Evolutionary conservation across 2,329 filamentous ascomycete species (phyloP).

Genomic region (Chrysosporium queenslandicum): DNA sequence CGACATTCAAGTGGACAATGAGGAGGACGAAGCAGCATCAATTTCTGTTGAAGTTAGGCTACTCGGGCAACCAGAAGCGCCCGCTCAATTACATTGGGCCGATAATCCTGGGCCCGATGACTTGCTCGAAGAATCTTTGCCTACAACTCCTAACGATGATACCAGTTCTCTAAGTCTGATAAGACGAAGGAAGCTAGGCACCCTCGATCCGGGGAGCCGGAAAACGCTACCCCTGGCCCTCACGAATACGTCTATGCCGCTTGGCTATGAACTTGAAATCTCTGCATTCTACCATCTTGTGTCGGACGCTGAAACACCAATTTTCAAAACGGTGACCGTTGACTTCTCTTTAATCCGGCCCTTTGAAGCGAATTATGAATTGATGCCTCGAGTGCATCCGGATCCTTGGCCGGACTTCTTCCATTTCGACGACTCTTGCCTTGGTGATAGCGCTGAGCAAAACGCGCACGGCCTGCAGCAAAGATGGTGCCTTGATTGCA

Average conservation of each 20-base stretch:
- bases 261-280: slow-evolving; percentile 59
- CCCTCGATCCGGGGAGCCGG: slow-evolving; percentile 27
- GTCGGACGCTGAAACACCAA: slow-evolving; percentile 68
- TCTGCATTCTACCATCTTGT: slow-evolving; percentile 67
- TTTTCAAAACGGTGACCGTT: slow-evolving; percentile 61
- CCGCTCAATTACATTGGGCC: slow-evolving; percentile 40
- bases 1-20: slow-evolving; percentile 62
- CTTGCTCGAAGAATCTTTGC: slow-evolving; percentile 19
- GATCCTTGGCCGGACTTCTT: slow-evolving; percentile 86
- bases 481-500: slow-evolving; percentile 66
- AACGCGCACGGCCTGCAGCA: slow-evolving; percentile 59
- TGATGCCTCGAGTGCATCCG: slow-evolving; percentile 66
- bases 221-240: slow-evolving; percentile 36
- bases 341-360: slow-evolving; percentile 66
- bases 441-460: slow-evolving; percentile 18
- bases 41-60: slow-evolving; percentile 61
- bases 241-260: slow-evolving; percentile 43
- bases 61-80: slow-evolving; percentile 46
- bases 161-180: slow-evolving; percentile 16
- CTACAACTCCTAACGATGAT: background rate
- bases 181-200: slow-evolving; percentile 28
- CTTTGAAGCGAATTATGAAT: slow-evolving; percentile 86
- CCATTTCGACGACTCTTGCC: slow-evolving; percentile 35
- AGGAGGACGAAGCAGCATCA: slow-evolving; percentile 68
- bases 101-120: slow-evolving; percentile 23